Evolutionary conservation across 805 yeast species (phyloP).

Genomic region (Groenewaldozyma salmanticensis): DNA sequence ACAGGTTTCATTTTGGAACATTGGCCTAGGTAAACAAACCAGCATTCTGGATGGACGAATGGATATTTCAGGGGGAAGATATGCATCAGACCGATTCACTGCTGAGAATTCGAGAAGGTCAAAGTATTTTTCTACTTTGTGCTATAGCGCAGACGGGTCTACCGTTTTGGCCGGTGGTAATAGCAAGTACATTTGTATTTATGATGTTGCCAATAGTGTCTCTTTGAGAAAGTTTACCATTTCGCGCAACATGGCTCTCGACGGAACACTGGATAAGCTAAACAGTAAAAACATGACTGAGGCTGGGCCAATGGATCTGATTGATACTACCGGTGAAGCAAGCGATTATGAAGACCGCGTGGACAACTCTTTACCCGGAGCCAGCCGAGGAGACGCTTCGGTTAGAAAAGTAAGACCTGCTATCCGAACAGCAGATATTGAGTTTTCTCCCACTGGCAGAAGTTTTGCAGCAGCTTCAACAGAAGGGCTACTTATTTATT

Average conservation of each 20-base stretch:
- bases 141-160: constrained; percentile 83
- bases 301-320: constrained; percentile 71
- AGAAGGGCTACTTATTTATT: constrained; percentile 77
- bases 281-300: constrained; percentile 81
- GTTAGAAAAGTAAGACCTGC: constrained; percentile 69
- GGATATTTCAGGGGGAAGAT: constrained; percentile 83
- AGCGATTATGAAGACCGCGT: constrained; percentile 77
- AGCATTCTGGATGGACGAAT: constrained; percentile 78
- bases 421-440: constrained; percentile 66
- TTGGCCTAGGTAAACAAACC: constrained; percentile 68
- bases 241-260: constrained; percentile 80
- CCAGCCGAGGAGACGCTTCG: constrained; percentile 72
- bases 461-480: constrained; percentile 94
- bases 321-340: constrained; percentile 78
- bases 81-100: constrained; percentile 69
- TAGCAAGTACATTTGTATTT: constrained; percentile 81
- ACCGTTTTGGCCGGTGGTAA: constrained; percentile 89
- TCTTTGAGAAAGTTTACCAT: constrained; percentile 72
- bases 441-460: constrained; percentile 81
- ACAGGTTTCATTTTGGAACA: constrained; percentile 72
- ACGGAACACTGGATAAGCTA: constrained; percentile 73
- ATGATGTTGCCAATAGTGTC: constrained; percentile 84
- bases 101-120: constrained; percentile 76
- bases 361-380: constrained; percentile 77
- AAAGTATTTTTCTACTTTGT: constrained; percentile 68